phyloP scores from a whole-genome alignment of 192 early-diverging fungal genomes.

The Haplosporangium gracile region DNA sequence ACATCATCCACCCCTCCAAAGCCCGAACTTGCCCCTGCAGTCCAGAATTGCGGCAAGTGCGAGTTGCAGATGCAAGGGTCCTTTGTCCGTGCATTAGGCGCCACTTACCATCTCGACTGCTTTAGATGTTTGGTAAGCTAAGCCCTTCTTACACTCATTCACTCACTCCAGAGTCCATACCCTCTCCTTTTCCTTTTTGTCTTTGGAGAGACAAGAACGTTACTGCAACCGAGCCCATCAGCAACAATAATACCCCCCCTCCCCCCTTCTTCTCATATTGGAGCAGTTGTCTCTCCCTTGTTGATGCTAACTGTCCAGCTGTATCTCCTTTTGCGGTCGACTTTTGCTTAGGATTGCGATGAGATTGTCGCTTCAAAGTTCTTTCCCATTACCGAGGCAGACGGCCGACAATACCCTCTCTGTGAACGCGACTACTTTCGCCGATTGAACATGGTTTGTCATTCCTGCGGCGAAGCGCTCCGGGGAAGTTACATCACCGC shows the following conservation, averaged over 20 bases:
- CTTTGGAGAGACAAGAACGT: background rate
- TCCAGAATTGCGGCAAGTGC: conserved; percentile 75
- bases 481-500: conserved; percentile 94
- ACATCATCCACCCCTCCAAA: conserved; percentile 22
- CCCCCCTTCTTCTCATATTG: background rate
- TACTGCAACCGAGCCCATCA: background rate
- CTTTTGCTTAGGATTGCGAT: conserved; percentile 76
- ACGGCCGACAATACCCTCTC: conserved; percentile 73
- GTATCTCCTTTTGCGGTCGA: background rate
- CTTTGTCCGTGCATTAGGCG: conserved; percentile 88
- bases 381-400: conserved; percentile 75
- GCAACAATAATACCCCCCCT: background rate
- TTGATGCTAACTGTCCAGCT: background rate
- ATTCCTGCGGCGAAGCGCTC: conserved; percentile 88
- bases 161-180: background rate
- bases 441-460: conserved; percentile 83
- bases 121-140: conserved; percentile 89
- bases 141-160: background rate
- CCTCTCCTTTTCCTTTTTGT: background rate
- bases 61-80: conserved; percentile 81
- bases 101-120: conserved; percentile 94
- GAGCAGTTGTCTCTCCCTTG: background rate
- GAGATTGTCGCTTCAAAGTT: conserved; percentile 86
- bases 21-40: conserved; percentile 22
- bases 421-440: conserved; percentile 93